phyloP scores from a whole-genome alignment of 495 filamentous ascomycete species.

The Wilcoxina mikolae region DNA sequence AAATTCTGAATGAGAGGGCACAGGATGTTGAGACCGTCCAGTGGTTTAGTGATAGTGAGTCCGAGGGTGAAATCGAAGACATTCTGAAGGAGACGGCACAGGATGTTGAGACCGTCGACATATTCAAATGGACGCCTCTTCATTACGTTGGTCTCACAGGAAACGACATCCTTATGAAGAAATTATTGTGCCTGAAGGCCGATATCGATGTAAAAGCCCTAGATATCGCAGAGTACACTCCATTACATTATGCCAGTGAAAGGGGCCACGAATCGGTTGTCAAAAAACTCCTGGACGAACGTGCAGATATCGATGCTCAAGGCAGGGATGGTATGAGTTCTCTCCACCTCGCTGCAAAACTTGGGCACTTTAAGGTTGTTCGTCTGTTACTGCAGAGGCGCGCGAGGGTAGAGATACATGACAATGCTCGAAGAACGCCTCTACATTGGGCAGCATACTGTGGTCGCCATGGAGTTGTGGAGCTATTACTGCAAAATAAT shows the following conservation, averaged over 20 bases:
- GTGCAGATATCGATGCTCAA: not conserved
- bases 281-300: not conserved
- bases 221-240: constrained; percentile 6
- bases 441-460: not conserved
- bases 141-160: constrained; percentile 8
- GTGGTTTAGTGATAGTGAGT: not conserved
- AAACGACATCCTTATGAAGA: not conserved
- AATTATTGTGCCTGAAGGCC: not conserved
- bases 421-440: not conserved
- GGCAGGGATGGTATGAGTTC: not conserved
- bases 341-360: not conserved
- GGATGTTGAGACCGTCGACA: not conserved
- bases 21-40: not conserved
- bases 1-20: not conserved
- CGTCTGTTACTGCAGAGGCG: constrained; percentile 7
- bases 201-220: not conserved
- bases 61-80: not conserved
- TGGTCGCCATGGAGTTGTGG: not conserved
- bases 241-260: not conserved
- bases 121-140: constrained; percentile 7
- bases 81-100: not conserved
- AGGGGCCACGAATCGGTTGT: not conserved
- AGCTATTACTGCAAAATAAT: not conserved
- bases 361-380: not conserved
- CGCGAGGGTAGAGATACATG: constrained; percentile 3